Evolutionary conservation across 768 basidiomycete species (phyloP), one percentile per base, ranked within the genome.

Genomic region (Pleurotus citrinopileatus): DNA sequence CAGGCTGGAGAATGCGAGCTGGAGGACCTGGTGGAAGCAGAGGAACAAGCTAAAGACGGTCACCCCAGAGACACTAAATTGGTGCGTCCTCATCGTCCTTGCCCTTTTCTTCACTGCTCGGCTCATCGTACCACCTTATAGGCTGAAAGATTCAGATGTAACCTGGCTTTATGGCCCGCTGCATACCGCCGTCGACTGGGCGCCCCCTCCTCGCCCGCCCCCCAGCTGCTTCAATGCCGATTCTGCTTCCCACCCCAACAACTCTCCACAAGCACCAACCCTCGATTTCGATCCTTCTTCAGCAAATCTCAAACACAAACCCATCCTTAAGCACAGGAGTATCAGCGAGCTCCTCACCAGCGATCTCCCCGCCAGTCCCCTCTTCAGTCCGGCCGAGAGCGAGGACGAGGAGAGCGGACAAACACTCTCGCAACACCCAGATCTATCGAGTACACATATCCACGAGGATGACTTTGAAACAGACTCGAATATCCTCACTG

Each of bases 1-100:
- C 44, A 78, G 96, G 45, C 82, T 99, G 54, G 97, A 99, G 78
- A 99, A 99, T 64, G 97, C 97, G 7, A 92, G 89, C 57, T 99
- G 96, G 96, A 77, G 96, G 37, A 98, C 95, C 1, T 99, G 96
- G 96, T 98, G 95, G 87, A 98, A 98, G 73, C 95, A 98, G 80
- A 78, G 96, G 58, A 97, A 97, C 63, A 91, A 94, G 60, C 81
- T 99, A 57, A 91, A 88, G 75, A 99, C 96, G 0, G 80, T 99
- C 67, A 89, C 87, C 22, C 96, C 96, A 55, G 97, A 99, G 76
- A 97, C 95, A 3, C 83, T 99, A 62, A 99, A 99, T 70, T 99
- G 96, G 96, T 98, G 64, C 63, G 89, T 70, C 63, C n/a, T 23
- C 54, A 37, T 52, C 17, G 23, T 15, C 2, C 28, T n/a, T 53